Conservation (phyloP, 495 filamentous ascomycete genomes). For the Hypoxylon lienhwacheense region DNA sequence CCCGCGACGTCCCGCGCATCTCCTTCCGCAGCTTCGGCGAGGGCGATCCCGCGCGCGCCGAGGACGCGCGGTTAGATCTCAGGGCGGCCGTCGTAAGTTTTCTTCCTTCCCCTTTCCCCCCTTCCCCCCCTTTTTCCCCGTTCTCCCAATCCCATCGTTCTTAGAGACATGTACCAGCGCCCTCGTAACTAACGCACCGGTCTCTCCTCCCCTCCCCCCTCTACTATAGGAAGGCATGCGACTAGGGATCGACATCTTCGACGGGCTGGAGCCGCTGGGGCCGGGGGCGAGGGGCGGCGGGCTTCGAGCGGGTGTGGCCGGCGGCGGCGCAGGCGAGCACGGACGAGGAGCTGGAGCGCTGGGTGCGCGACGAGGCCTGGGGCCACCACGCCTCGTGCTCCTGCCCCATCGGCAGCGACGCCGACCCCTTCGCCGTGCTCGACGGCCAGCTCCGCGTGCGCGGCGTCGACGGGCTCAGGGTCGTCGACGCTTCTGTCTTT, state of each 20-base stretch:
- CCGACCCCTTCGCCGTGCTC: slow-evolving; percentile 59
- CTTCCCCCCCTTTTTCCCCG: not conserved
- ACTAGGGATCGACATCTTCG: slow-evolving; percentile 41
- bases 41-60: slow-evolving; percentile 9
- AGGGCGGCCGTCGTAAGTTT: slow-evolving; percentile 37
- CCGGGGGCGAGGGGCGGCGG: slow-evolving; percentile 44
- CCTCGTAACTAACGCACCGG: no score
- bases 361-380: slow-evolving; percentile 56
- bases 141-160: not conserved
- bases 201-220: no score
- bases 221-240: slow-evolving; percentile 44
- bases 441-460: slow-evolving; percentile 61
- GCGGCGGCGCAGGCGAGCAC: slow-evolving; percentile 45
- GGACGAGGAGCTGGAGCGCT: slow-evolving; percentile 49
- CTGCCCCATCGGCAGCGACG: slow-evolving; percentile 58
- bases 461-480: slow-evolving; percentile 58
- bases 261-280: slow-evolving; percentile 52
- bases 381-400: slow-evolving; percentile 64
- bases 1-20: slow-evolving; percentile 57
- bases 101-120: no score
- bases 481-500: slow-evolving; percentile 63
- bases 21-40: slow-evolving; percentile 60
- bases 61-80: slow-evolving; percentile 40
- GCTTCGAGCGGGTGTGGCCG: slow-evolving; percentile 54
- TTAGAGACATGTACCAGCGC: no score